phyloP scores from a whole-genome alignment of 2,329 filamentous ascomycete species.

The Epichloe gansuensis region DNA sequence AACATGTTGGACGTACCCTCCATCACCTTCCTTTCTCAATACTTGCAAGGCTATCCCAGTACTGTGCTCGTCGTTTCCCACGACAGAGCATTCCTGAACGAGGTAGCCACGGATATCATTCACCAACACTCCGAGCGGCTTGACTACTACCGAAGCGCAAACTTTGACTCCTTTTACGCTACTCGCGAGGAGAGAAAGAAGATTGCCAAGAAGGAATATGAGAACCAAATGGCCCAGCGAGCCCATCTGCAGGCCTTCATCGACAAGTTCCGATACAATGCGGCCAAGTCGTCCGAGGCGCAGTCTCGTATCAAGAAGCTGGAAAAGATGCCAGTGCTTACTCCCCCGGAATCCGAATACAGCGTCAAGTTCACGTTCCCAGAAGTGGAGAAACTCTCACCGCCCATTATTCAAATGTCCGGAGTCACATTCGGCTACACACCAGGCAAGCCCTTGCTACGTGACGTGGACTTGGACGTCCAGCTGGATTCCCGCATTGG shows the following conservation, averaged over 20 bases:
- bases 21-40: constrained; percentile 93
- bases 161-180: constrained; percentile 95
- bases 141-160: constrained; percentile 96
- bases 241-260: constrained; percentile 96
- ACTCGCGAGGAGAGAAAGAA: constrained; percentile 96
- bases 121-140: constrained; percentile 95
- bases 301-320: constrained; percentile 99
- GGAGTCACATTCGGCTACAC: constrained; percentile 84
- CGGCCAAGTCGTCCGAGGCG: constrained; percentile 94
- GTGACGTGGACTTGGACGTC: constrained; percentile 85
- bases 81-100: constrained; percentile 97
- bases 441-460: constrained; percentile 64
- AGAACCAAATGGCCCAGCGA: constrained; percentile 91
- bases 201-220: constrained; percentile 92
- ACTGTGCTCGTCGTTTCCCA: constrained; percentile 94
- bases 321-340: constrained; percentile 88
- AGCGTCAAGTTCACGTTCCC: constrained; percentile 95
- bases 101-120: constrained; percentile 97
- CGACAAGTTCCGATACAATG: constrained; percentile 99
- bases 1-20: constrained; percentile 99
- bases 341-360: constrained; percentile 91
- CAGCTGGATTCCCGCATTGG: constrained; percentile 96
- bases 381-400: constrained; percentile 92
- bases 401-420: constrained; percentile 95
- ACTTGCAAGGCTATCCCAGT: constrained; percentile 86